Base-by-base conservation (phyloP, 2,329 filamentous ascomycete species). In the Trichophaea hybrida region DNA sequence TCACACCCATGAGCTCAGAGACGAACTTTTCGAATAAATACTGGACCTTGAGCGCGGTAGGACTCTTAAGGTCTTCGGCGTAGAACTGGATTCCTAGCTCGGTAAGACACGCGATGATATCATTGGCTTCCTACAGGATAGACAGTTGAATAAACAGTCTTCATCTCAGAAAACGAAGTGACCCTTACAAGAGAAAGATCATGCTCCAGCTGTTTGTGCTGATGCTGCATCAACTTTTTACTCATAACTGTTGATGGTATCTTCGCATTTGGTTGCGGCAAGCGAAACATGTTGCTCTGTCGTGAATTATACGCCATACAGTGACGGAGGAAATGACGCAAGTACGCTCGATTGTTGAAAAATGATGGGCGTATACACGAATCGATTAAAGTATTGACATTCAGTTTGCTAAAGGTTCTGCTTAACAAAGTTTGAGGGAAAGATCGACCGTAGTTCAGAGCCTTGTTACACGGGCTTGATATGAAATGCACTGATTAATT, bases 21-120 rank as follows among this genome's bases (percentile, higher is more conserved):
- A 89, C 90, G 68, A 98, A 93, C 85, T 89, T 94, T 77, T 98
- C 93, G 71, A 97, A 94, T 56, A 98, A 89, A 77, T 93, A 89
- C 73, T 98, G 93, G 57, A 97, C 90, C 69, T 95, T 89, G 62
- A 91, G 81, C 2, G 93, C 85, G 68, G 95, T 95, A 4, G 93
- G 93, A 71, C 96, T 97, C 68, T 91, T 83, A 44, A 98, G 79
- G 73, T 98, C 91, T 62, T 85, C 81, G 15, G 90, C 77, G 38
- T 82, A 86, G 73, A 97, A 96, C 33, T 82, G 83, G 69, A 97
- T 90, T 61, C 91, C 91, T 69, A 97, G 95, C 72, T 97, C 93
- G 69, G 85, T 93, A 75, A 98, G 96, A 73, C 93, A 98, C 71
- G 87, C 89, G 67, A 91, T 91, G 63, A 98, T 96, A 72, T 98